Percentiles rank a stretch among this genome's conserved stretches.
Conservation (phyloP, 148 eudicot species). For the Chenopodium quinoa region DNA sequence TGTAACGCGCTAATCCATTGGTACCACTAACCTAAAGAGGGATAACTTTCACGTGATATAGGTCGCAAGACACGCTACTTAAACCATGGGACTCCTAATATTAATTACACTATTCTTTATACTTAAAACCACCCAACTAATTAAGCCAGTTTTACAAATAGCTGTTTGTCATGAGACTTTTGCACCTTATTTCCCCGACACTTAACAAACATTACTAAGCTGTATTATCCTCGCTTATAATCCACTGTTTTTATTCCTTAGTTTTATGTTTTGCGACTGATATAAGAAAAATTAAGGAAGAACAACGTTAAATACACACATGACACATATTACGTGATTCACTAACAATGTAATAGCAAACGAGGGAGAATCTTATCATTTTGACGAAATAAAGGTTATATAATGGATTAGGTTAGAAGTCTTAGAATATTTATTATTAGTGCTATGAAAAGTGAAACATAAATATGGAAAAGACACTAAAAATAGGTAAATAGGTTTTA, state of each 20-base stretch:
- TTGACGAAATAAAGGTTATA: too few species aligned
- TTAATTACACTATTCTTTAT: background rate
- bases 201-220: conserved; percentile 7
- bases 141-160: background rate
- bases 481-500: background rate
- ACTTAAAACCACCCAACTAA: too few species aligned
- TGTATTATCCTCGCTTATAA: background rate
- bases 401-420: too few species aligned
- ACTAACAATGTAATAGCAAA: too few species aligned
- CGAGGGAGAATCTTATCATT: too few species aligned
- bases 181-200: conserved; percentile 29
- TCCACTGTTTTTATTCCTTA: background rate
- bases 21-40: conserved; percentile 1
- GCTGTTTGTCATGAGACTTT: background rate
- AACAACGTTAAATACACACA: too few species aligned
- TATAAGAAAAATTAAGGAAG: too few species aligned
- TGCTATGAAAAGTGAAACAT: too few species aligned
- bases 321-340: too few species aligned
- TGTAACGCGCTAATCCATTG: background rate
- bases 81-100: conserved; percentile 14
- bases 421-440: too few species aligned
- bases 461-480: too few species aligned
- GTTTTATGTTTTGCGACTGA: too few species aligned
- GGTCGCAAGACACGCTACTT: conserved; percentile 22
- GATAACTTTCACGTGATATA: conserved; percentile 24